Base-by-base conservation (phyloP, 805 yeast genomes). In the Yamadazyma insecticola region DNA sequence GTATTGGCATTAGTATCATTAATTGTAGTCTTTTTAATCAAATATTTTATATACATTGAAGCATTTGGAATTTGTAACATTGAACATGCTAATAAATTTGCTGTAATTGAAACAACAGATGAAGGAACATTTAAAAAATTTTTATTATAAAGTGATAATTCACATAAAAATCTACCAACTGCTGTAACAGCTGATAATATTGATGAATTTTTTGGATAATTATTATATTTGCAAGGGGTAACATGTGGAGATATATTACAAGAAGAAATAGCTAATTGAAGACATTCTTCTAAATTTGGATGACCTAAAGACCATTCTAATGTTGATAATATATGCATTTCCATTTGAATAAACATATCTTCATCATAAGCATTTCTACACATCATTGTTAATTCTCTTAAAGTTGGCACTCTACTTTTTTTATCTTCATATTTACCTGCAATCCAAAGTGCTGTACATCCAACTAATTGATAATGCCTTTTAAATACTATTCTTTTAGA, bases 251-350 rank as follows among this genome's bases (percentile, higher is more conserved):
- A 28, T 6, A 32, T 35, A 20, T 47, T 37, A 24, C 26, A 32
- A 25, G 17, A 22, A 11, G 12, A 19, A 30, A 63, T 67, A 43
- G 79, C 55, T 51, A 62, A 40, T 40, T 65, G 70, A 28, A 65
- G 49, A 33, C 76, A 67, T 30, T 74, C 79, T 47, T 74, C 81
- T 30, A 74, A 55, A 32, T 65, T 62, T 3, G 74, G 70, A 40
- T 66, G 71, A 21, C 70, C 65, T 29, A 65, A 48, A 30, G 51
- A 52, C 72, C 72, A 66, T 35, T 64, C 71, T 47, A 88, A 70
- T 4, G 83, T 83, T 41, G 72, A 67, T 50, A 80, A 64, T 35
- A 81, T 76, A 49, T 83, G 90, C 45, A 74, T 63, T 55, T 83
- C 94, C 72, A 66, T 66, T 45, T 66, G 72, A 17, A 64, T 52